These are phyloP conservation scores for Eutrema japonicum DNA, from an alignment of 345 rosid genomes.

Conservation along the genomic window DNA sequence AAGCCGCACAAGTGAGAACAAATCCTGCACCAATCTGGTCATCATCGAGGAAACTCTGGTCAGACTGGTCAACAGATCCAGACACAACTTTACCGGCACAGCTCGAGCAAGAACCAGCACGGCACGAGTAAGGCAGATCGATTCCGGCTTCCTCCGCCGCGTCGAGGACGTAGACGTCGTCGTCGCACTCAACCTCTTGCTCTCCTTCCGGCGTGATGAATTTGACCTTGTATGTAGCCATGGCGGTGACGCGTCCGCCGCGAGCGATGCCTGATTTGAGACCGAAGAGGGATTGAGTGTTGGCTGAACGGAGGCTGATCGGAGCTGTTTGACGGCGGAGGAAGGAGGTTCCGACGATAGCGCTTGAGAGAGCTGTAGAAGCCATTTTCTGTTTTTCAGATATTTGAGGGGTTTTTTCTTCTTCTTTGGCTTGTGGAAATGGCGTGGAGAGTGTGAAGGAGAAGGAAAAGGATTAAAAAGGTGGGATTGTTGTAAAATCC, in stretches of 20 bases:
- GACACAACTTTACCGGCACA: constrained; percentile 67
- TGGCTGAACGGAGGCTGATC: constrained; percentile 50
- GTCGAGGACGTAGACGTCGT: constrained; percentile 72
- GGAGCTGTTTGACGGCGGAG: constrained; percentile 52
- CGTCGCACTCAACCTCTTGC: constrained; percentile 56
- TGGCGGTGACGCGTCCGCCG: constrained; percentile 59
- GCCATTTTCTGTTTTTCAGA: constrained; percentile 42
- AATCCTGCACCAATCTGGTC: constrained; percentile 66
- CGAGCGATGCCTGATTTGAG: constrained; percentile 50
- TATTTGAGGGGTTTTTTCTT: background rate
- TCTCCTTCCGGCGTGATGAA: constrained; percentile 73
- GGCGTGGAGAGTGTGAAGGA: constrained; percentile 43
- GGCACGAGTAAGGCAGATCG: constrained; percentile 93
- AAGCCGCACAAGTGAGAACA: constrained; percentile 88
- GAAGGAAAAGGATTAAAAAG: constrained; percentile 8
- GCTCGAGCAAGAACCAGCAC: constrained; percentile 92
- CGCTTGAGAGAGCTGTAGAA: constrained; percentile 66
- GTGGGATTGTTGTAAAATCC: constrained; percentile 36
- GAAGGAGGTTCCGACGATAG: constrained; percentile 68
- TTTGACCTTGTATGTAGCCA: constrained; percentile 80
- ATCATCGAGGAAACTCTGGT: constrained; percentile 81
- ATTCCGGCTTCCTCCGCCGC: constrained; percentile 68
- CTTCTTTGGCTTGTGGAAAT: constrained; percentile 27
- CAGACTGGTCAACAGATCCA: constrained; percentile 81
- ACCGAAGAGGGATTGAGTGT: constrained; percentile 62